A percentile compares a stretch with the other conserved stretches of the same genome.
These are phyloP conservation scores for Ilex asprella DNA, from an alignment of 257 asterid genomes.

Conservation along the genomic window DNA sequence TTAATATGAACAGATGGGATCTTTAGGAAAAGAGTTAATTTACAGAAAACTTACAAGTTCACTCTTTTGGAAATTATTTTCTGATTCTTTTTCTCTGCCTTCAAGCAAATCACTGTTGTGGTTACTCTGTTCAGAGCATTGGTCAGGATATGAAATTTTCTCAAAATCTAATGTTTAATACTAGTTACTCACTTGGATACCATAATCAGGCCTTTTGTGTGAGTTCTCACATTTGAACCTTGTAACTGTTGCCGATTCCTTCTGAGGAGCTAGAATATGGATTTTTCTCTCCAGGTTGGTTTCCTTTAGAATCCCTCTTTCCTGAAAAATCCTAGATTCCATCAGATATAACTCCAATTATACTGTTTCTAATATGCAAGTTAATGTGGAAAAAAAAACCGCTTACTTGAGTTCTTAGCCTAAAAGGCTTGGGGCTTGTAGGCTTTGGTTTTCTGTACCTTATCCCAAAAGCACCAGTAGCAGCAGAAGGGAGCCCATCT, in stretches of 20 bases:
- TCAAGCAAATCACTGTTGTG: conserved; percentile 2
- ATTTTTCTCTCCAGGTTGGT: conserved; percentile 55
- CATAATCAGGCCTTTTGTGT: conserved; percentile 32
- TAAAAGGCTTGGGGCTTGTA: conserved; percentile 90
- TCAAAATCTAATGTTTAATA: background rate
- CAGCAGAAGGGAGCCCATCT: conserved; percentile 21
- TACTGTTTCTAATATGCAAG: too few species aligned
- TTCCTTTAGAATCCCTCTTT: conserved; percentile 84
- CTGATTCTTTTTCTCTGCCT: conserved; percentile 14
- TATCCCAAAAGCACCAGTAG: conserved; percentile 22
- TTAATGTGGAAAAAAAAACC: background rate
- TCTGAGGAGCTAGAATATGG: conserved; percentile 18
- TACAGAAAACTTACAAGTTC: too few species aligned
- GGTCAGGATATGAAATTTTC: background rate
- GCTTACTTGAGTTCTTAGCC: conserved; percentile 94
- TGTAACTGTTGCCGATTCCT: conserved; percentile 23
- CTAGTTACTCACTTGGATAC: conserved; percentile 31
- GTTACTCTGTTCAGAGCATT: background rate
- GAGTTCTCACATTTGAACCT: conserved; percentile 23
- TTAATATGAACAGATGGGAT: too few species aligned
- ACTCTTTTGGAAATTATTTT: background rate
- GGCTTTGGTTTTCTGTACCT: conserved; percentile 72
- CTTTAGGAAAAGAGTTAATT: too few species aligned
- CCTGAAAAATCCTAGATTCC: conserved; percentile 41
- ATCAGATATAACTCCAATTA: conserved; percentile 6